Evolutionary conservation across 1,139 yeast genomes (phyloP).

Genomic region (Taiozyma onychis): DNA sequence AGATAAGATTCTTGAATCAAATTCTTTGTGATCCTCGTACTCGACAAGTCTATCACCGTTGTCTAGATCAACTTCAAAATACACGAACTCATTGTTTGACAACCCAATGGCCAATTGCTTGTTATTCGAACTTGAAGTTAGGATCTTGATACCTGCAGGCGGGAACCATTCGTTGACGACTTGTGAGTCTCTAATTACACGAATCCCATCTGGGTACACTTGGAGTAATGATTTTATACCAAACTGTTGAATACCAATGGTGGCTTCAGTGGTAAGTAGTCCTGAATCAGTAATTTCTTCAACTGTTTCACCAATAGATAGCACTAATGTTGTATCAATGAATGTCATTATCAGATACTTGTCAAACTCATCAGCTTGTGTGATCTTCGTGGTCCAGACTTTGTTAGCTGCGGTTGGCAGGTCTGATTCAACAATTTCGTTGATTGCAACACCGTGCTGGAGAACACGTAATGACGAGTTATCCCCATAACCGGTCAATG

Average conservation of each 20-base stretch:
- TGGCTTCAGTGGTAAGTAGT: slow-evolving; percentile 48
- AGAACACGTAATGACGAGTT: slow-evolving; percentile 38
- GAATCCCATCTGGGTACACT: slow-evolving; percentile 66
- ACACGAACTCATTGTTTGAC: slow-evolving; percentile 69
- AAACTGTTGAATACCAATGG: slow-evolving; percentile 67
- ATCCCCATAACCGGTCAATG: slow-evolving; percentile 17
- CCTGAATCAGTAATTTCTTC: slow-evolving; percentile 71
- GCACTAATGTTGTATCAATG: slow-evolving; percentile 60
- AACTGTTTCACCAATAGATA: slow-evolving; percentile 74
- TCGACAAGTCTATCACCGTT: slow-evolving; percentile 59
- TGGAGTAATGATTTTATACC: slow-evolving; percentile 66
- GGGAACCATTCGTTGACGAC: slow-evolving; percentile 63
- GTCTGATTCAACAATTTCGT: slow-evolving; percentile 64
- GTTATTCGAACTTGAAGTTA: slow-evolving; percentile 54
- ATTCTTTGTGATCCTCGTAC: slow-evolving; percentile 55
- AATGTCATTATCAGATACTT: slow-evolving; percentile 66
- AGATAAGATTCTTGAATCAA: slow-evolving; percentile 47
- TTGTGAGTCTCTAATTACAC: slow-evolving; percentile 43
- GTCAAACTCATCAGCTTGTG: slow-evolving; percentile 43
- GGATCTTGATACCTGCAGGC: slow-evolving; percentile 68
- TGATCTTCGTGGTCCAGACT: slow-evolving; percentile 55
- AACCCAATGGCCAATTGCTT: slow-evolving; percentile 67
- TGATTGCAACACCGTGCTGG: slow-evolving; percentile 55
- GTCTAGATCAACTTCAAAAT: slow-evolving; percentile 67
- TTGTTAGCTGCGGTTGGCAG: slow-evolving; percentile 59